Conservation (phyloP, 345 rosid species). For the Gossypium arboreum region DNA sequence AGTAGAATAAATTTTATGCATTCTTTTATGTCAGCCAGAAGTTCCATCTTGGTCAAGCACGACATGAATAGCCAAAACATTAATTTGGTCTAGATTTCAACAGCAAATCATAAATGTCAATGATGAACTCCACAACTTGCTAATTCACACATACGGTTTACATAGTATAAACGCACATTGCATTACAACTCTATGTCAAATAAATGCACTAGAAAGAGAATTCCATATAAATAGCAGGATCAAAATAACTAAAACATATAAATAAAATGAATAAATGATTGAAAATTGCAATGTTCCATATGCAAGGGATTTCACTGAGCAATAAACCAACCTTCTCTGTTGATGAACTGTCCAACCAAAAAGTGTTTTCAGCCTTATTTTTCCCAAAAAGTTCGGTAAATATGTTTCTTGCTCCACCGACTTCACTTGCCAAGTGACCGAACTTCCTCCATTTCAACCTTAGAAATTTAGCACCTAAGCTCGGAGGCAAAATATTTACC, state of each 20-base stretch:
- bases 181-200: not conserved
- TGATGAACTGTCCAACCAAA: constrained; percentile 98
- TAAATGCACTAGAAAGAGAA: not conserved
- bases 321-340: constrained; percentile 64
- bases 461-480: constrained; percentile 34
- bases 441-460: constrained; percentile 79
- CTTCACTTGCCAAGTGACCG: constrained; percentile 46
- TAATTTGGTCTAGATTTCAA: not conserved
- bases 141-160: no score
- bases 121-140: no score
- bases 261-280: not conserved
- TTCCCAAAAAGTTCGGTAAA: constrained; percentile 60
- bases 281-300: not conserved
- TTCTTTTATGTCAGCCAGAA: not conserved
- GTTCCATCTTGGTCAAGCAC: not conserved
- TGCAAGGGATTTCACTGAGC: constrained; percentile 6
- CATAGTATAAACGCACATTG: no score
- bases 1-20: not conserved
- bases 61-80: not conserved
- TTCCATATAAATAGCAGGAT: not conserved
- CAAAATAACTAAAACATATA: not conserved
- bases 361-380: constrained; percentile 55
- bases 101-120: not conserved
- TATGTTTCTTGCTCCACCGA: constrained; percentile 78
- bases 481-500: constrained; percentile 30